phyloP scores from a whole-genome alignment of 805 yeast genomes.

The Grigorovia jiainica region DNA sequence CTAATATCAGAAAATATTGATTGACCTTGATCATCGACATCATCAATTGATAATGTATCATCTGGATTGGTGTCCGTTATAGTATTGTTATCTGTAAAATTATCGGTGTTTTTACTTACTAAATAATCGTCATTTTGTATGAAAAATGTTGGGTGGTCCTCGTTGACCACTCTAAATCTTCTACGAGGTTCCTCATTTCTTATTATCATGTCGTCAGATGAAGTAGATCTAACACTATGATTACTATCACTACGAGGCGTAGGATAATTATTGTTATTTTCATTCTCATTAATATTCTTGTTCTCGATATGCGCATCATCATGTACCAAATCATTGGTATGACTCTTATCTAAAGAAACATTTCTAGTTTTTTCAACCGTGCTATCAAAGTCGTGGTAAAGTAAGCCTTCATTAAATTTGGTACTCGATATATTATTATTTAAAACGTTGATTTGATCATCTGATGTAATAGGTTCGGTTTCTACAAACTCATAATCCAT shows the following conservation, averaged over 20 bases:
- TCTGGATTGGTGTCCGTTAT: not conserved
- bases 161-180: constrained; percentile 25
- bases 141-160: constrained; percentile 22
- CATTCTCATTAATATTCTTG: not conserved
- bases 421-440: too few relatives aligned
- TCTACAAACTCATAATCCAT: too few relatives aligned
- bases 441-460: too few relatives aligned
- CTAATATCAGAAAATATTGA: not conserved
- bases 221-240: not conserved
- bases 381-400: too few relatives aligned
- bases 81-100: not conserved
- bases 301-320: too few relatives aligned
- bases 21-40: not conserved
- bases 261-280: not conserved
- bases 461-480: not conserved
- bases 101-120: not conserved
- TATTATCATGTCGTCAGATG: not conserved
- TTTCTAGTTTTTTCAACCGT: too few relatives aligned
- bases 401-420: too few relatives aligned
- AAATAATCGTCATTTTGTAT: constrained; percentile 10
- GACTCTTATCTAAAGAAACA: too few relatives aligned
- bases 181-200: constrained; percentile 7
- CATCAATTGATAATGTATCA: not conserved
- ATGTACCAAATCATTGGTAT: too few relatives aligned
- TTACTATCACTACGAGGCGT: not conserved